phyloP scores from a whole-genome alignment of 169 alveolate species.

The Cryptosporidium tyzzeri region DNA sequence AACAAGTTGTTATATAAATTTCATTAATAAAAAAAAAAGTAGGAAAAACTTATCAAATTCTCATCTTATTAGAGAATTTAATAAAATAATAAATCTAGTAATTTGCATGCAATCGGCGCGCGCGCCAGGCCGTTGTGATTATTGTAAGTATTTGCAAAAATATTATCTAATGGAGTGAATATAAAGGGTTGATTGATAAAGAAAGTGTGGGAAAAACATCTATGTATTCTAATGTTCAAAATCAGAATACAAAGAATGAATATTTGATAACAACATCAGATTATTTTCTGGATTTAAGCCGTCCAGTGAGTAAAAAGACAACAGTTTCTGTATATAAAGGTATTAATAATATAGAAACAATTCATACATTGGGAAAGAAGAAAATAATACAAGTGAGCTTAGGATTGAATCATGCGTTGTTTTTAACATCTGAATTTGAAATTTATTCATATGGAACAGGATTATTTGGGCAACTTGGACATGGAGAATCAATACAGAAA shows the following conservation, averaged over 20 bases:
- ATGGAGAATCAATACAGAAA: slow-evolving; percentile 38
- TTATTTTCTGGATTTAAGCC: slow-evolving; percentile 42
- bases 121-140: slow-evolving; percentile 20
- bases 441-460: slow-evolving; percentile 65
- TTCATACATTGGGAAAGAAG: slow-evolving; percentile 39
- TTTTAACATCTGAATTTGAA: slow-evolving; percentile 35
- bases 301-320: slow-evolving; percentile 42
- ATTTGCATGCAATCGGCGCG: slow-evolving; percentile 3
- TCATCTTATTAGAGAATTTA: no score
- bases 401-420: slow-evolving; percentile 46
- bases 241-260: slow-evolving; percentile 48
- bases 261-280: slow-evolving; percentile 60
- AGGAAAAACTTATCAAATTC: no score
- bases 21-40: no score
- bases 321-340: slow-evolving; percentile 39
- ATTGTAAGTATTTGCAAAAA: slow-evolving; percentile 1
- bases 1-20: no score
- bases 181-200: background rate
- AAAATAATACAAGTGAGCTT: slow-evolving; percentile 46
- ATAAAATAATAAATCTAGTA: background rate
- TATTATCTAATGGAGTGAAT: background rate
- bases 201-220: slow-evolving; percentile 13
- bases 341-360: slow-evolving; percentile 32
- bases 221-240: slow-evolving; percentile 46
- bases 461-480: slow-evolving; percentile 62